Evolutionary conservation across 768 basidiomycete species (phyloP).

Genomic region (Boletus rubroflammeus): DNA sequence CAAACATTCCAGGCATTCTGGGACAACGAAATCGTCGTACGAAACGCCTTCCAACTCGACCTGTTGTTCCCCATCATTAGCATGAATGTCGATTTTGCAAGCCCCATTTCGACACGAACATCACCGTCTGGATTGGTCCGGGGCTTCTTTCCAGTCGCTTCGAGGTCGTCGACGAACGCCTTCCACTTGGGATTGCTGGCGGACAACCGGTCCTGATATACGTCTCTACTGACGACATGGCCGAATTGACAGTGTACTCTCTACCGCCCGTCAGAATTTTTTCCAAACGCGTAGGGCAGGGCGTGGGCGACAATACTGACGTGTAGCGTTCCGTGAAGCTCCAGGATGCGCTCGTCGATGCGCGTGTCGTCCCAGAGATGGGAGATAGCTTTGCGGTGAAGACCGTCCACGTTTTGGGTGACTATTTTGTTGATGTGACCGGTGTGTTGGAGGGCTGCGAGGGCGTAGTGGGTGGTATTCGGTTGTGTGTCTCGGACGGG

Average conservation of each 20-base stretch:
- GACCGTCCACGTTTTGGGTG: slow-evolving; percentile 93
- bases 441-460: slow-evolving; percentile 78
- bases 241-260: slow-evolving; percentile 75
- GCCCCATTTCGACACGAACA: slow-evolving; percentile 40
- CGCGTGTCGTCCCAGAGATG: slow-evolving; percentile 40
- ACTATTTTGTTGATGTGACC: slow-evolving; percentile 59
- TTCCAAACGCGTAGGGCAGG: not conserved
- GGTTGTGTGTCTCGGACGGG: slow-evolving; percentile 79
- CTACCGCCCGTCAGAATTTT: slow-evolving; percentile 26
- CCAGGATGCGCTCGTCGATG: slow-evolving; percentile 52
- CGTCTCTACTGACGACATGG: slow-evolving; percentile 61
- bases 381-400: slow-evolving; percentile 77
- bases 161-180: slow-evolving; percentile 60
- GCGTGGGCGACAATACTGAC: slow-evolving; percentile 36
- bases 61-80: slow-evolving; percentile 34
- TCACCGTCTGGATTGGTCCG: slow-evolving; percentile 94
- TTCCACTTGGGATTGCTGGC: slow-evolving; percentile 78
- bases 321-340: slow-evolving; percentile 87
- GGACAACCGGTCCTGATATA: slow-evolving; percentile 74
- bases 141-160: slow-evolving; percentile 52
- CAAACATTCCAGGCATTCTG: slow-evolving; percentile 69
- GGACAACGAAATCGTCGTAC: slow-evolving; percentile 76
- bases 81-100: not conserved
- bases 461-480: slow-evolving; percentile 84
- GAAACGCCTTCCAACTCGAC: slow-evolving; percentile 77